Conservation (phyloP, 345 rosid species). For the Arabis hirsuta region DNA sequence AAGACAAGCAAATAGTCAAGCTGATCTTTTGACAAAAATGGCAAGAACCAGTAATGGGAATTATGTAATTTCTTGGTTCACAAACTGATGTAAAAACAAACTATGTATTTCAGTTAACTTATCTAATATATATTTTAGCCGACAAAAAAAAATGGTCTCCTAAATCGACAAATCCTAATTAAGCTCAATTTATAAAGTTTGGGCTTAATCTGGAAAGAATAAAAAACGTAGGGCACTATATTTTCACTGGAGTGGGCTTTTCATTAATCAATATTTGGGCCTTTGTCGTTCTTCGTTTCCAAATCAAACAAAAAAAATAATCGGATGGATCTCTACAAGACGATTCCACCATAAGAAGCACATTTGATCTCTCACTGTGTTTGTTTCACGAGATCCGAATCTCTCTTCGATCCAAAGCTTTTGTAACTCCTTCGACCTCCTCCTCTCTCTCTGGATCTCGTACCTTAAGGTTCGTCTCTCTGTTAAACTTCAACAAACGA, state of each 20-base stretch:
- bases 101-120: too few species aligned
- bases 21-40: too few species aligned
- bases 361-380: slow-evolving; percentile 20
- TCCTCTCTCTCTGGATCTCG: slow-evolving; percentile 40
- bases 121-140: too few species aligned
- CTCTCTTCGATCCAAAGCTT: slow-evolving; percentile 24
- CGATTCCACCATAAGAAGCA: slow-evolving; percentile 12
- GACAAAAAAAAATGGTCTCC: too few species aligned
- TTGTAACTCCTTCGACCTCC: slow-evolving; percentile 28
- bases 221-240: background rate
- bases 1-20: too few species aligned
- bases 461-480: slow-evolving; percentile 42
- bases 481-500: slow-evolving; percentile 1
- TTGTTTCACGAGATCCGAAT: slow-evolving; percentile 38
- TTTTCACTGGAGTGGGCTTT: slow-evolving; percentile 22
- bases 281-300: background rate
- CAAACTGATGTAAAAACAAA: too few species aligned
- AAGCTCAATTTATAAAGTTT: background rate
- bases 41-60: too few species aligned
- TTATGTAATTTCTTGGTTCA: too few species aligned
- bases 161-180: too few species aligned
- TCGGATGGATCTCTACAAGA: background rate
- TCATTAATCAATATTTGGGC: background rate
- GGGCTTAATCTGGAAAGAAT: slow-evolving; percentile 7
- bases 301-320: background rate